A percentile compares a stretch with the other conserved stretches of the same genome.
phyloP scores from a whole-genome alignment of 768 basidiomycete species.

The Multifurca ochricompacta region DNA sequence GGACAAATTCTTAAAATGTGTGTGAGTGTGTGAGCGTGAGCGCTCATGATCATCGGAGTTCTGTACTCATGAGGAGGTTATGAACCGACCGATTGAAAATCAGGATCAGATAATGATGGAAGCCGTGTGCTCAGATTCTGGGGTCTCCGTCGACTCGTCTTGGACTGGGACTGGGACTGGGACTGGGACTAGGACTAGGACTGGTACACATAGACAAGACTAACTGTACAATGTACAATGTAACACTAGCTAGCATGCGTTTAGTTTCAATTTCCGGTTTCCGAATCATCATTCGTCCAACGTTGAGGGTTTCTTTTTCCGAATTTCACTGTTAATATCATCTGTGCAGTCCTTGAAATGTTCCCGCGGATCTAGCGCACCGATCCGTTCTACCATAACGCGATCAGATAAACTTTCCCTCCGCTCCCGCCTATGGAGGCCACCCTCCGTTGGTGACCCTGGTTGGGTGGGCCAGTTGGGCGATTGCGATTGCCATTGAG shows the following conservation, averaged over 20 bases:
- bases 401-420: slow-evolving; percentile 58
- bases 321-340: slow-evolving; percentile 58
- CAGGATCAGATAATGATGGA: background rate
- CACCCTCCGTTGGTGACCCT: slow-evolving; percentile 31
- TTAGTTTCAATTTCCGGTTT: slow-evolving; percentile 31
- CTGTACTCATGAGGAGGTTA: too few relatives aligned
- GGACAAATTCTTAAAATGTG: background rate
- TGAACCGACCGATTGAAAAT: background rate
- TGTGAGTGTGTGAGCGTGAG: background rate
- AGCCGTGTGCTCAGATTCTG: background rate
- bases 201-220: too few relatives aligned
- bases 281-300: slow-evolving; percentile 7
- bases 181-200: too few relatives aligned
- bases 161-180: too few relatives aligned
- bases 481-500: slow-evolving; percentile 26
- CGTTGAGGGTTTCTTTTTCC: slow-evolving; percentile 27
- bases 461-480: slow-evolving; percentile 12
- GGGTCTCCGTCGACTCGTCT: too few relatives aligned
- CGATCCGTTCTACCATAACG: slow-evolving; percentile 56
- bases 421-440: slow-evolving; percentile 37
- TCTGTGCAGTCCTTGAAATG: slow-evolving; percentile 57
- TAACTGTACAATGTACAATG: too few relatives aligned
- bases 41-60: too few relatives aligned
- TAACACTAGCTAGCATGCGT: too few relatives aligned
- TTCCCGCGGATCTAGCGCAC: slow-evolving; percentile 47